phyloP scores from a whole-genome alignment of 345 rosid species.

The Eucalyptus erythrocorys region DNA sequence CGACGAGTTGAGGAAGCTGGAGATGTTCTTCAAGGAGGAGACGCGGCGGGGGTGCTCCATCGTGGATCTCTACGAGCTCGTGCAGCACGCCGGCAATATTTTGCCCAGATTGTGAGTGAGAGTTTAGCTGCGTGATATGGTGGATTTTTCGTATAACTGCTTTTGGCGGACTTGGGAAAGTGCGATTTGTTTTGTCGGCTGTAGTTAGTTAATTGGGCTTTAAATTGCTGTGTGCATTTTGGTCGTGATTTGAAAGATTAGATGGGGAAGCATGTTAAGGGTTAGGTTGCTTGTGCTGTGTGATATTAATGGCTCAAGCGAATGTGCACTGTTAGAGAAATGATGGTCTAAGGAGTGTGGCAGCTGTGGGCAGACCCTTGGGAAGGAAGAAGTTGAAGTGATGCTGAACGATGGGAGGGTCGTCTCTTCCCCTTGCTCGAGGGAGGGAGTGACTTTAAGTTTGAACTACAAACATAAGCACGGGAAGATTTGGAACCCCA shows the following conservation, averaged over 20 bases:
- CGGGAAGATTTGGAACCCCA: not conserved
- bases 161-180: not conserved
- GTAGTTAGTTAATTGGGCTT: not conserved
- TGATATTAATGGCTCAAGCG: not conserved
- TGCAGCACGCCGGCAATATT: slow-evolving; percentile 98
- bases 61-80: slow-evolving; percentile 92
- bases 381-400: not conserved
- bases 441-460: not conserved
- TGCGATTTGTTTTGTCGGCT: not conserved
- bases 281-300: not conserved
- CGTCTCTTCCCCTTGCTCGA: not conserved
- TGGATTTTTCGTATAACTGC: not conserved
- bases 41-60: slow-evolving; percentile 87
- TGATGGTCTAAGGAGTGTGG: not conserved
- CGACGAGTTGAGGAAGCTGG: slow-evolving; percentile 94
- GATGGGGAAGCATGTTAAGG: not conserved
- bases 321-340: not conserved
- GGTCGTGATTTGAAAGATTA: not conserved
- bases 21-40: slow-evolving; percentile 92
- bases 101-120: slow-evolving; percentile 83
- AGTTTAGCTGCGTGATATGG: not conserved
- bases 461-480: not conserved
- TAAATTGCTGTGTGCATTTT: not conserved
- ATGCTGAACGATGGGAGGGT: not conserved
- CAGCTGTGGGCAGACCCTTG: not conserved